Evolutionary conservation across 208 protist genomes (phyloP), one percentile per base, ranked within the genome.

Genomic region (Borovskyia barvae): DNA sequence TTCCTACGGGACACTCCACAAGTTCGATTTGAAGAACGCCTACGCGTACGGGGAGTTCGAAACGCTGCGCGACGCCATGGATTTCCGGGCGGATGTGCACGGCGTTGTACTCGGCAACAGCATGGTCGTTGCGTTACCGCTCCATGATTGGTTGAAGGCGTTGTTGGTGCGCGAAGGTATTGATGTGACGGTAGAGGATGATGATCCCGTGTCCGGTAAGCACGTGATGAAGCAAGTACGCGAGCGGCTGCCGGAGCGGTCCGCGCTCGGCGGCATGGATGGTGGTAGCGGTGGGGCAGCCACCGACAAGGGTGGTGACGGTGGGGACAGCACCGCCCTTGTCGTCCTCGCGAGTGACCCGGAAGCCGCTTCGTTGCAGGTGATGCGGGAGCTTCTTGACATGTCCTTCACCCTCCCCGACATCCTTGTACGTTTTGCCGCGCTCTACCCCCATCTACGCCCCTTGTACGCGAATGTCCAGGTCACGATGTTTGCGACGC

Each of bases 21-120:
- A 70, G 41, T 93, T 93, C 65, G 75, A 90, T 51, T 39, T 87
- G 15, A 82, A 78, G 30, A 58, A 66, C n/a, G 81, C 79, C 26
- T 77, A 86, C 55, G 83, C 82, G 8, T 95, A 93, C 56, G 77
- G 55, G 22, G 86, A 92, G 67, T 95, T 90, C 68, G 64, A 60
- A 9, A 53, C 67, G 24, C 63, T 80, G 45, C 49, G 54, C 12
- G 77, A 82, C 41, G 87, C 87, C 2, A 47, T 66, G 17, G 82
- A 88, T 29, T 92, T 79, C 62, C 77, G 83, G 20, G 68, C 65
- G 12, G 85, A 87, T 37, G 57, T 94, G 47, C 82, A 94, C 40
- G 87, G 87, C 28, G 53, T 74, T 26, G 80, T 82, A 22, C 72
- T 94, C 24, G 82, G 80, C 29, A 79, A 64, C 29, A 75, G 65